Conservation (phyloP, 176 grass and related monocot species). For the maize (Zea mays) region DNA sequence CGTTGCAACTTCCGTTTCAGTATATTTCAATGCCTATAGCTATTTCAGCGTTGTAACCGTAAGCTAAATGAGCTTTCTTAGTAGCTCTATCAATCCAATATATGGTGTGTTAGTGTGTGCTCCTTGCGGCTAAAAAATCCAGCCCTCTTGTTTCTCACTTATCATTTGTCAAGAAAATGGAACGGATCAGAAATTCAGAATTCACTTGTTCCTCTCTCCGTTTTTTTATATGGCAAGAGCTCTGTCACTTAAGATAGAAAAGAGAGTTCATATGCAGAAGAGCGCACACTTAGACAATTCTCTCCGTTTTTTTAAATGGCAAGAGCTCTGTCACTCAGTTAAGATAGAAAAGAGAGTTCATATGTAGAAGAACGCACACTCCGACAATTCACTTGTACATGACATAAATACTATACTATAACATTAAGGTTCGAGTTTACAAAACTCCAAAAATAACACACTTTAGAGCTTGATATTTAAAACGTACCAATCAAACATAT, state of each 20-base stretch:
- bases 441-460: too few relatives aligned
- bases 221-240: not conserved
- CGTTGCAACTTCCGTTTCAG: conserved; percentile 21
- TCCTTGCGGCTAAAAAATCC: not conserved
- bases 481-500: too few relatives aligned
- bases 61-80: conserved; percentile 6
- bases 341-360: too few relatives aligned
- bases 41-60: conserved; percentile 39
- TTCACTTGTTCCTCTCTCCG: not conserved
- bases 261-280: too few relatives aligned
- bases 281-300: too few relatives aligned
- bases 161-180: not conserved
- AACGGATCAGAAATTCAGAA: not conserved
- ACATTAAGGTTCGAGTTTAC: too few relatives aligned
- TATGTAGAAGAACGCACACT: too few relatives aligned
- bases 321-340: too few relatives aligned
- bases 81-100: conserved; percentile 15
- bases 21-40: conserved; percentile 17
- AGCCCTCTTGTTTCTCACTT: conserved; percentile 8
- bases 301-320: too few relatives aligned
- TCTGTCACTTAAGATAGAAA: too few relatives aligned
- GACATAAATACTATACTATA: too few relatives aligned
- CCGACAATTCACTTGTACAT: not conserved
- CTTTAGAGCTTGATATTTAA: too few relatives aligned
- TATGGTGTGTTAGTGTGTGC: not conserved